Conservation (phyloP, 148 eudicot species). For the Chenopodium quinoa region DNA sequence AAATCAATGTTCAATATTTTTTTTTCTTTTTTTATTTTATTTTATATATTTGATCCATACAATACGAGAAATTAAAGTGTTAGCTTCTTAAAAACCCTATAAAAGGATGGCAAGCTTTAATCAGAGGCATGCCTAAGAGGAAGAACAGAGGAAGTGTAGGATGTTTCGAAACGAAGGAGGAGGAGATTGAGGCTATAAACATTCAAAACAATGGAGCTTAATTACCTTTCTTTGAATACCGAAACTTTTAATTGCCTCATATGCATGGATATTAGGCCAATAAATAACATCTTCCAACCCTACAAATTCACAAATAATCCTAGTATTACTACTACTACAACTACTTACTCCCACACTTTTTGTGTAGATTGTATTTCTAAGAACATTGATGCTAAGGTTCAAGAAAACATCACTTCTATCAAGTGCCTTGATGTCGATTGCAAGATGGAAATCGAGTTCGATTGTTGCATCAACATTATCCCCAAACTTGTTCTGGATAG, state of each 20-base stretch:
- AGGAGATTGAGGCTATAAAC: too few species aligned
- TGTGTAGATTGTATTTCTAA: not conserved
- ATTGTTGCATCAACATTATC: not conserved
- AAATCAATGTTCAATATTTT: too few species aligned
- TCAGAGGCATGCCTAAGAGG: too few species aligned
- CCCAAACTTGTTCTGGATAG: slow-evolving; percentile 5
- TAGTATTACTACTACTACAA: not conserved
- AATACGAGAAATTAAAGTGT: too few species aligned
- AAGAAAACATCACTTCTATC: not conserved
- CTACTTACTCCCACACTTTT: not conserved
- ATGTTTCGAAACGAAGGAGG: too few species aligned
- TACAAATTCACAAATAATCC: not conserved
- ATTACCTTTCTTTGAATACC: not conserved
- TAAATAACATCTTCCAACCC: not conserved
- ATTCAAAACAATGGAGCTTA: too few species aligned
- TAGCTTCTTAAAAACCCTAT: too few species aligned
- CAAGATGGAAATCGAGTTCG: not conserved
- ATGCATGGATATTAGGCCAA: slow-evolving; percentile 9
- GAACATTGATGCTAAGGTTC: not conserved
- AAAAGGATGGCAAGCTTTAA: too few species aligned
- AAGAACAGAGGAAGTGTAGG: too few species aligned
- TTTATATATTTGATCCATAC: too few species aligned
- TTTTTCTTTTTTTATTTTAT: too few species aligned
- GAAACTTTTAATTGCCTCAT: not conserved
- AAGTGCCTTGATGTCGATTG: not conserved